Conservation (phyloP, 768 basidiomycete species). For the Plicaturopsis crispa region DNA sequence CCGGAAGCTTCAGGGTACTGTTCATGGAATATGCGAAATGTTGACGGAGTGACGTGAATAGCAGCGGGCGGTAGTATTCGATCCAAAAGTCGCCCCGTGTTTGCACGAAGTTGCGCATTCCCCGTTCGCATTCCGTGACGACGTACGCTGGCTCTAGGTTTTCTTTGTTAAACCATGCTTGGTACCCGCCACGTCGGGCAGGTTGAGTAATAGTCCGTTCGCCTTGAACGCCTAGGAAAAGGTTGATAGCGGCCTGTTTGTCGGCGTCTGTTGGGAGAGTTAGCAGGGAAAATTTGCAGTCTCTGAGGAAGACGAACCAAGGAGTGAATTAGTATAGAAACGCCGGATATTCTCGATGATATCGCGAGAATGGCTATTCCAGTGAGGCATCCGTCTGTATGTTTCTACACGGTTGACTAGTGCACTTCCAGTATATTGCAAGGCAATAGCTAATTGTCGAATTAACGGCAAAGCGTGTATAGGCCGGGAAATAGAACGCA, state of each 20-base stretch:
- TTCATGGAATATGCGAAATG: slow-evolving; percentile 95
- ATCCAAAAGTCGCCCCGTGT: slow-evolving; percentile 73
- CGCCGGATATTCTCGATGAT: slow-evolving; percentile 92
- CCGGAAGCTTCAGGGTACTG: slow-evolving; percentile 75
- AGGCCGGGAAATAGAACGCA: slow-evolving; percentile 27
- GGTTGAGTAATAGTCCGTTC: slow-evolving; percentile 43
- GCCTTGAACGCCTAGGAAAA: slow-evolving; percentile 81
- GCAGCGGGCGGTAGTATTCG: slow-evolving; percentile 78
- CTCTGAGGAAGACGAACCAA: slow-evolving; percentile 41
- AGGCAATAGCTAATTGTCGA: slow-evolving; percentile 61
- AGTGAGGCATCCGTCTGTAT: slow-evolving; percentile 91
- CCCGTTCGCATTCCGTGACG: slow-evolving; percentile 54
- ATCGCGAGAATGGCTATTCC: slow-evolving; percentile 95
- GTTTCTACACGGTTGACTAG: slow-evolving; percentile 95
- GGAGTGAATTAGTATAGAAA: slow-evolving; percentile 90
- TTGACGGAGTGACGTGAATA: slow-evolving; percentile 81
- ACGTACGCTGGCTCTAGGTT: slow-evolving; percentile 64
- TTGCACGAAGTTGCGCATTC: slow-evolving; percentile 53
- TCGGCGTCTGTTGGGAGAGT: slow-evolving; percentile 64
- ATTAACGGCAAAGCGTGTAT: neutral
- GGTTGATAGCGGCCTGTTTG: slow-evolving; percentile 94
- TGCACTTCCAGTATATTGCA: slow-evolving; percentile 96
- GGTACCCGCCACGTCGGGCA: slow-evolving; percentile 64
- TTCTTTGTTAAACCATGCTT: slow-evolving; percentile 76
- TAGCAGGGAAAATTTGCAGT: slow-evolving; percentile 1